Base-by-base conservation (phyloP, 257 asterid species). In the Ilex aquifolium region DNA sequence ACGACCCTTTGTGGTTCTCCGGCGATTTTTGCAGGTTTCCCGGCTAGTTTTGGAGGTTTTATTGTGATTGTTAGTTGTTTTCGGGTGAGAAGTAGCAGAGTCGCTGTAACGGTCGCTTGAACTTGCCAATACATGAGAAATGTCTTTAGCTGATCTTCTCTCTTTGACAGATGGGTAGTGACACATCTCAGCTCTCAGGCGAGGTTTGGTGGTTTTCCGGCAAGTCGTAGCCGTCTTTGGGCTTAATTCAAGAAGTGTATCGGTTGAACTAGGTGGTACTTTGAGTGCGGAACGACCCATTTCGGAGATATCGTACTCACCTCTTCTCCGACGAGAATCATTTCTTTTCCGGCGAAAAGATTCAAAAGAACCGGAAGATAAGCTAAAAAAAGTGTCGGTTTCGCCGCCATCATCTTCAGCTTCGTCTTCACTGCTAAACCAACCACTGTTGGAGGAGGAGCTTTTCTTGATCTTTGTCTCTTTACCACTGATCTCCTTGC, bases 331-430 rank as follows among this genome's bases (percentile, higher is more conserved):
- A 8, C 42, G 42, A 36, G 42, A 4, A 8, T 36, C 58, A 50
- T 74, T 70, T 17, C 44, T 56, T 59, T 65, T 83, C 56, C 51
- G 76, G 52, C 69, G 81, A 55, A 80, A 76, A 29, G 92, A 82
- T 64, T 87, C 92, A 13, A 78, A 79, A 66, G 88, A 87, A 73
- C 67, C 32, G 3, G 92, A 73, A 29, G 88, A 80, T 7, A 81
- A 63, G 80, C 90, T 84, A 69, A 80, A 75, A 31, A 78, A 67
- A 0, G 79, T 36, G 8, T 36, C 42, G 8, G 8, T 36, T 36
- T 36, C 8, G 5, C 42, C 42, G 2, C n/a, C 14, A 46, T 46
- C 52, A 46, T 14, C n/a, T 4, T 53, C 57, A 2, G 5, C 57
- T 8, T 53, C 57, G 6, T 53, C 57, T 1, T 53, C 57, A 21